Conservation (phyloP, 2,329 filamentous ascomycete genomes). For the Clathrospora elynae region DNA sequence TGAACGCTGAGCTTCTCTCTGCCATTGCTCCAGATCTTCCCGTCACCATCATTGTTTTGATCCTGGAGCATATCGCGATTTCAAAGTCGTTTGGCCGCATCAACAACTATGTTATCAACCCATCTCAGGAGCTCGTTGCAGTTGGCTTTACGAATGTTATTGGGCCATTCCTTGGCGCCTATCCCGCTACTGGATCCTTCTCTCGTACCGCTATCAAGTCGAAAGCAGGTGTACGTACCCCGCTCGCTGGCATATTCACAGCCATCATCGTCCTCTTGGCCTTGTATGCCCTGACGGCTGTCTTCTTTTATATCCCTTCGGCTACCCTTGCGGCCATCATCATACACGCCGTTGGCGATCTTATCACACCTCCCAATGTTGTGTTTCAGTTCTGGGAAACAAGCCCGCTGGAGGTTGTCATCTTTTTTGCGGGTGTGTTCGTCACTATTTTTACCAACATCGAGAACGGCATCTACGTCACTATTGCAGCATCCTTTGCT, state of each 20-base stretch:
- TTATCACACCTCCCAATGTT: conserved; percentile 88
- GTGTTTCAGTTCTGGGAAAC: conserved; percentile 96
- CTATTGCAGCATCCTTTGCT: conserved; percentile 75
- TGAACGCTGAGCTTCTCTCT: conserved; percentile 69
- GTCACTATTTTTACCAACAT: conserved; percentile 88
- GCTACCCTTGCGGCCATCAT: conserved; percentile 85
- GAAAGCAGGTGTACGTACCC: conserved; percentile 91
- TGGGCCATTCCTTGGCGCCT: conserved; percentile 87
- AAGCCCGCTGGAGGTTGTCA: conserved; percentile 84
- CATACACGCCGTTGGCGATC: conserved; percentile 91
- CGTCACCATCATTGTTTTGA: conserved; percentile 85
- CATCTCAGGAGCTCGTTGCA: conserved; percentile 93
- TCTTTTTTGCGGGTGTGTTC: conserved; percentile 92
- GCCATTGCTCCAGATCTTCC: conserved; percentile 76
- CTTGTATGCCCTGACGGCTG: conserved; percentile 82
- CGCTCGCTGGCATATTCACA: conserved; percentile 87
- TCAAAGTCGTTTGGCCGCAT: conserved; percentile 95
- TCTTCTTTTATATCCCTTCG: conserved; percentile 93
- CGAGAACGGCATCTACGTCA: conserved; percentile 90
- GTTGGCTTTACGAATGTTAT: conserved; percentile 89
- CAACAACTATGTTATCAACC: conserved; percentile 95
- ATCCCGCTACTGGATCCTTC: conserved; percentile 93
- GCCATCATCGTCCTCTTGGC: conserved; percentile 84
- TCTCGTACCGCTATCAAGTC: conserved; percentile 96
- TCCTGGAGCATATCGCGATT: conserved; percentile 97